phyloP scores from a whole-genome alignment of 805 yeast species.

The Yarrowia sp. region DNA sequence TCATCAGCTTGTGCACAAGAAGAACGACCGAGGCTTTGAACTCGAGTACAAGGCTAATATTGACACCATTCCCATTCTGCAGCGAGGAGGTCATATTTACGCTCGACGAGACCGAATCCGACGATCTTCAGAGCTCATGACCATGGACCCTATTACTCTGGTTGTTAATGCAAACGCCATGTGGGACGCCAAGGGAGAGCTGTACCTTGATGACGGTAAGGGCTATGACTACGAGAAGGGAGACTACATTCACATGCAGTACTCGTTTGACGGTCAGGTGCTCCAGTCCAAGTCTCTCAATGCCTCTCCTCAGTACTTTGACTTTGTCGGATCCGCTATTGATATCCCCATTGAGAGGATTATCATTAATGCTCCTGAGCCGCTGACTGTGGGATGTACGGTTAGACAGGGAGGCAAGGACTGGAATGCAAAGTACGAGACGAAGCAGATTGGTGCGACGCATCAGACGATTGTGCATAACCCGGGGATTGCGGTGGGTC shows the following conservation, averaged over 20 bases:
- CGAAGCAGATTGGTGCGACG: not conserved
- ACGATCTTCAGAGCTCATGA: slow-evolving; percentile 74
- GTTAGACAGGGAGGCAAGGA: not conserved
- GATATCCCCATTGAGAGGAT: slow-evolving; percentile 30
- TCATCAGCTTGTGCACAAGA: not conserved
- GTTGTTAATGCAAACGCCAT: slow-evolving; percentile 52
- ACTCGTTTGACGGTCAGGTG: slow-evolving; percentile 41
- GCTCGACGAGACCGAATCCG: slow-evolving; percentile 70
- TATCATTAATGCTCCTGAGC: slow-evolving; percentile 14
- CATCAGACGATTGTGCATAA: slow-evolving; percentile 1
- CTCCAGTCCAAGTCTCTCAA: not conserved
- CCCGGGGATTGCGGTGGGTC: slow-evolving; percentile 4
- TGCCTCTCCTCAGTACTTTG: slow-evolving; percentile 9
- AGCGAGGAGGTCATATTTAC: slow-evolving; percentile 77
- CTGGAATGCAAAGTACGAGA: slow-evolving; percentile 5
- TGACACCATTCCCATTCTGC: slow-evolving; percentile 63
- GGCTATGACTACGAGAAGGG: slow-evolving; percentile 56
- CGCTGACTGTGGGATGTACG: not conserved
- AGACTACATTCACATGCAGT: slow-evolving; percentile 46
- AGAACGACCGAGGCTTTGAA: slow-evolving; percentile 26
- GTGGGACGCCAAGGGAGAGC: slow-evolving; percentile 52
- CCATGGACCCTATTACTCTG: slow-evolving; percentile 73
- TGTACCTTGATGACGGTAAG: slow-evolving; percentile 85
- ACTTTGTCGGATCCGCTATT: not conserved
- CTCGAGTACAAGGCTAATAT: slow-evolving; percentile 47